Percentiles rank a stretch among this genome's conserved stretches.
Evolutionary conservation across 2,329 filamentous ascomycete genomes (phyloP).

Genomic region (Elsinoe batatas): DNA sequence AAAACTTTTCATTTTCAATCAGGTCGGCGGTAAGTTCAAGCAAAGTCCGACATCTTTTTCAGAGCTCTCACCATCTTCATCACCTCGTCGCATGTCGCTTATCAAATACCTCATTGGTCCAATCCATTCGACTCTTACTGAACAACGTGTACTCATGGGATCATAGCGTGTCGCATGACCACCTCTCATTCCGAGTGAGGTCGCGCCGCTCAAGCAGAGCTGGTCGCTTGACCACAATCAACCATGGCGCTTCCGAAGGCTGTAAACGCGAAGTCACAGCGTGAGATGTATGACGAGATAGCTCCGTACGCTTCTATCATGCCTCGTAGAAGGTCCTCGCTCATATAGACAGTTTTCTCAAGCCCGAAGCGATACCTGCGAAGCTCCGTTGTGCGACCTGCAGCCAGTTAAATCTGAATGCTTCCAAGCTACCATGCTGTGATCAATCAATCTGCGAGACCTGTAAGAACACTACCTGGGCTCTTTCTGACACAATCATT

Average conservation of each 20-base stretch:
- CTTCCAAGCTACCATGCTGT: conserved; percentile 86
- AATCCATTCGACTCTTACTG: no score
- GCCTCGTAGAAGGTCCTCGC: not conserved
- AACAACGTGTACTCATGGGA: no score
- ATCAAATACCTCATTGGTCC: no score
- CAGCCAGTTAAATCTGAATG: conserved; percentile 80
- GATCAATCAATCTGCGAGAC: conserved; percentile 87
- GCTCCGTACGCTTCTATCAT: not conserved
- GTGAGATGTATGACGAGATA: not conserved
- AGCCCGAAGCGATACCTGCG: conserved; percentile 80
- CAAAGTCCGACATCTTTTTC: not conserved
- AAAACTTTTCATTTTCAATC: not conserved
- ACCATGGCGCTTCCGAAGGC: conserved; percentile 12
- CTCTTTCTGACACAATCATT: conserved; percentile 19
- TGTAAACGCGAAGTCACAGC: not conserved
- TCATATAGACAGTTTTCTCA: conserved; percentile 51
- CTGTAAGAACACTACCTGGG: conserved; percentile 50
- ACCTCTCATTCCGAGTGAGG: not conserved
- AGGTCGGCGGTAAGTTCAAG: not conserved
- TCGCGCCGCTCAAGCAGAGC: conserved; percentile 3
- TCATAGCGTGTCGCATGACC: not conserved
- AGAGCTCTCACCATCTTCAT: not conserved
- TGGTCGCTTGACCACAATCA: not conserved
- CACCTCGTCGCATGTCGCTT: not conserved
- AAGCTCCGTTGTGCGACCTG: conserved; percentile 93